Base-by-base conservation (phyloP, 169 alveolate genomes). In the Toxoplasma gondii region DNA sequence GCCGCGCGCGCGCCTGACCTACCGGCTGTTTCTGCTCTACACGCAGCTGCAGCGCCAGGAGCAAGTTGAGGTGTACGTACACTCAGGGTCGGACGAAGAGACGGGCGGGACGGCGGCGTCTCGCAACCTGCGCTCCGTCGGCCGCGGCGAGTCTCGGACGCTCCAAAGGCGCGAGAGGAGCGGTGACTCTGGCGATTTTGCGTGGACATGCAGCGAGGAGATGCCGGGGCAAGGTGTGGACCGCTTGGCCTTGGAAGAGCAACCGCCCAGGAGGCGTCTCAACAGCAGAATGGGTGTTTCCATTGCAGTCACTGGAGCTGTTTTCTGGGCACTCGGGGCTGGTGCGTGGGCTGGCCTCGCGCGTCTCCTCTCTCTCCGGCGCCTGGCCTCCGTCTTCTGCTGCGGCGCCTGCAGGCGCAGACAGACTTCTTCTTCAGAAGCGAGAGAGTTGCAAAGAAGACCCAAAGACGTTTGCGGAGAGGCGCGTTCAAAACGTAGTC, bases 11-110 rank as follows among this genome's bases (percentile, higher is more conserved):
- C 67, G 29, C 10, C 34, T 82, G 31, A 82, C 90, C 34, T 82
- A 82, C 38, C 90, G 90, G 38, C 67, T 82, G 1, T 82, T 82
- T 31, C 90, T 82, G 12, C 53, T 82, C 4, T 24, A 41, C 17
- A 22, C 69, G 24, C 67, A 41, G 90, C 90, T 82, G 69, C 90
- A 82, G 64, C 53, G 64, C 38, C 90, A 82, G 90, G 69, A 82
- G 67, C 90, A 82, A 31, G 90, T 38, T 36, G 90, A 38, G 64
- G 90, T 82, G 90, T 43, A 82, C 36, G 90, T 82, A 36, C 90
- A 82, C 90, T 19, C 67, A 2, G 41, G 19, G 39, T 24, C 34
- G 45, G 86, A 19, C 27, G 86, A 78, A 0, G 22, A 2, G 9
- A 45, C 12, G n/a, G 74, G 22, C 24, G 74, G 29, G 31, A 16